phyloP scores from a whole-genome alignment of 768 basidiomycete species.

The Termitomyces sp. region DNA sequence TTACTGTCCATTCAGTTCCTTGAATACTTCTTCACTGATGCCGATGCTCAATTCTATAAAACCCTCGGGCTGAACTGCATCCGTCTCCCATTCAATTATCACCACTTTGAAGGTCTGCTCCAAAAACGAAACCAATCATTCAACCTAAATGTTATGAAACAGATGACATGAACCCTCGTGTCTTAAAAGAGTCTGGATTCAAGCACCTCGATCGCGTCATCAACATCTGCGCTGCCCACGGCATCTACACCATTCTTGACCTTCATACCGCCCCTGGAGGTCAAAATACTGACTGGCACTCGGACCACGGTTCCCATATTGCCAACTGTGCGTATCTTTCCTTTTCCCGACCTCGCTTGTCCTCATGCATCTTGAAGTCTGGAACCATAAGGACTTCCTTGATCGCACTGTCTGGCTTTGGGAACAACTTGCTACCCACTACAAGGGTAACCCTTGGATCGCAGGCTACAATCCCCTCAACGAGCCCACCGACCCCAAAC shows the following conservation, averaged over 20 bases:
- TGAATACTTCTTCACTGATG: constrained; percentile 77
- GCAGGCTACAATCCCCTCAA: constrained; percentile 86
- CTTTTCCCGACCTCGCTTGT: neutral
- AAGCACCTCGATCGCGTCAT: constrained; percentile 83
- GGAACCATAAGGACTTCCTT: constrained; percentile 83
- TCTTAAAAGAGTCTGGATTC: constrained; percentile 69
- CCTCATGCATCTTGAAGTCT: constrained; percentile 36
- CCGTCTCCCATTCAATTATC: constrained; percentile 70
- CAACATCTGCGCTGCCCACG: constrained; percentile 64
- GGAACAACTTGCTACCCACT: constrained; percentile 69
- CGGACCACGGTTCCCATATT: constrained; percentile 63
- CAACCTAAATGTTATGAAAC: neutral
- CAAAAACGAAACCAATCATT: neutral
- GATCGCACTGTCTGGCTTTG: constrained; percentile 75
- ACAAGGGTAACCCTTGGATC: constrained; percentile 75
- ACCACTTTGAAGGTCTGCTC: constrained; percentile 54
- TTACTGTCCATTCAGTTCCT: constrained; percentile 46
- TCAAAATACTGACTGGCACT: constrained; percentile 79
- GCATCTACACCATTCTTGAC: constrained; percentile 79
- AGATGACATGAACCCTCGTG: constrained; percentile 75
- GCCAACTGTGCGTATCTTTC: constrained; percentile 40
- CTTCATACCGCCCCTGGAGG: constrained; percentile 73
- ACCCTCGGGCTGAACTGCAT: constrained; percentile 77
- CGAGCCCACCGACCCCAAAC: constrained; percentile 71
- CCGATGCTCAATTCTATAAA: constrained; percentile 73